These are phyloP conservation scores for Aschersonia sp. DNA, from an alignment of 2,329 filamentous ascomycete genomes.

Conservation along the genomic window DNA sequence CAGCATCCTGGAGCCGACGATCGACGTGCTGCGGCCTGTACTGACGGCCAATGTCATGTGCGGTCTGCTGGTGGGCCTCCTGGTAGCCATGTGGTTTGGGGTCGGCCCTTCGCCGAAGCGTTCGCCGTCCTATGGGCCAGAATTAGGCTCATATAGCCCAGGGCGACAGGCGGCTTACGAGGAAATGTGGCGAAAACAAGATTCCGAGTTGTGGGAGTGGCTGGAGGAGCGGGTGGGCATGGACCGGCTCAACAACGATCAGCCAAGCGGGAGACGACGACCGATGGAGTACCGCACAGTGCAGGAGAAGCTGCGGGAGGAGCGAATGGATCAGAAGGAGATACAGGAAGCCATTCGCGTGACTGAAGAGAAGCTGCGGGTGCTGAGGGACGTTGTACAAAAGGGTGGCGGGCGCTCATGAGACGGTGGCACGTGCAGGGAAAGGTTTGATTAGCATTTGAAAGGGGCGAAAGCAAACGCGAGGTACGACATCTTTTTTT, in stretches of 20 bases:
- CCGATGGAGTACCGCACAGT: conserved; percentile 39
- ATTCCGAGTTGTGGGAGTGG: conserved; percentile 87
- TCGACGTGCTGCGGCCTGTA: conserved; percentile 55
- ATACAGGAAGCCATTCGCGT: conserved; percentile 69
- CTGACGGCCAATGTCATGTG: conserved; percentile 67
- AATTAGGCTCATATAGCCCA: conserved; percentile 23
- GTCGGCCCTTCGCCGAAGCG: conserved; percentile 33
- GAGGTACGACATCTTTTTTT: too few species aligned
- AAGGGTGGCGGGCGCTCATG: conserved; percentile 21
- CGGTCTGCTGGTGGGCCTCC: conserved; percentile 54
- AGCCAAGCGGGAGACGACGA: conserved; percentile 23
- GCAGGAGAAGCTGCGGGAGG: conserved; percentile 43
- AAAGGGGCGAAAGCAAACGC: too few species aligned
- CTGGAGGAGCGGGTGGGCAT: conserved; percentile 73
- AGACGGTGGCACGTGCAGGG: not conserved
- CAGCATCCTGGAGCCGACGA: conserved; percentile 51
- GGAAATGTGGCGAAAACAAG: conserved; percentile 79
- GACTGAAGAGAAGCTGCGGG: conserved; percentile 70
- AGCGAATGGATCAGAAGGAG: conserved; percentile 56
- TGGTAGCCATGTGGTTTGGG: conserved; percentile 63
- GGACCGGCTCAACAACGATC: conserved; percentile 36
- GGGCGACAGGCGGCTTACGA: conserved; percentile 75
- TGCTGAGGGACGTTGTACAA: conserved; percentile 57
- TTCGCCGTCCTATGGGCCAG: conserved; percentile 20
- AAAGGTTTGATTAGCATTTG: not conserved